Evolutionary conservation across 163 green algal species (phyloP).

Genomic region (Picocystis sp.): DNA sequence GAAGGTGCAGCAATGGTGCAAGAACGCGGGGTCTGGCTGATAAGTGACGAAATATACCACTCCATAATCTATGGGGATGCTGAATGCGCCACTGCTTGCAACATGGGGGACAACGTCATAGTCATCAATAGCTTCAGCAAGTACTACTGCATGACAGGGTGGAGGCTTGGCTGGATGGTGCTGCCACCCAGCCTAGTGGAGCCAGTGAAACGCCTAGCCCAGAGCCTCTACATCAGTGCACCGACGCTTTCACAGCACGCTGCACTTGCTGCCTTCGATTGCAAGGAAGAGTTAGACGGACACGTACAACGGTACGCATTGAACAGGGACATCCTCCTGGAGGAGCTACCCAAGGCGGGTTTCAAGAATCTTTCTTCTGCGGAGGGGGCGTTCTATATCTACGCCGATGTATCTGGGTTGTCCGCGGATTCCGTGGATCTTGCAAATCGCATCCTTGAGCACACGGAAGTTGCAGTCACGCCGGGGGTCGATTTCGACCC

Average conservation of each 20-base stretch:
- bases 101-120: constrained; percentile 3
- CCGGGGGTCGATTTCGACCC: constrained; percentile 17
- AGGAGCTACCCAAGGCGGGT: constrained; percentile 10
- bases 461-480: constrained; percentile 11
- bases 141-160: constrained; percentile 19
- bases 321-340: constrained; percentile 11
- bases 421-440: constrained; percentile 4
- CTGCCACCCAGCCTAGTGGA: constrained; percentile 3
- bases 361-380: constrained; percentile 9
- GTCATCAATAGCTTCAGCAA: constrained; percentile 20
- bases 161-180: constrained; percentile 14
- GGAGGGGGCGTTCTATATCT: constrained; percentile 17
- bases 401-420: constrained; percentile 10
- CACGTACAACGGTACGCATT: constrained; percentile 5
- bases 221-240: constrained; percentile 13
- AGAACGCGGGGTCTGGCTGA: constrained; percentile 2
- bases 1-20: constrained; percentile 7
- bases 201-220: constrained; percentile 2
- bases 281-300: constrained; percentile 6
- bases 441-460: constrained; percentile 8
- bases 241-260: constrained; percentile 13
- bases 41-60: constrained; percentile 17
- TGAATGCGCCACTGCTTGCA: constrained; percentile 5
- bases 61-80: constrained; percentile 9
- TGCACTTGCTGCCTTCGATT: constrained; percentile 11